Evolutionary conservation across 306 rosid genomes (phyloP), one percentile per base, ranked within the genome.

Genomic region (Trifolium subterraneum): DNA sequence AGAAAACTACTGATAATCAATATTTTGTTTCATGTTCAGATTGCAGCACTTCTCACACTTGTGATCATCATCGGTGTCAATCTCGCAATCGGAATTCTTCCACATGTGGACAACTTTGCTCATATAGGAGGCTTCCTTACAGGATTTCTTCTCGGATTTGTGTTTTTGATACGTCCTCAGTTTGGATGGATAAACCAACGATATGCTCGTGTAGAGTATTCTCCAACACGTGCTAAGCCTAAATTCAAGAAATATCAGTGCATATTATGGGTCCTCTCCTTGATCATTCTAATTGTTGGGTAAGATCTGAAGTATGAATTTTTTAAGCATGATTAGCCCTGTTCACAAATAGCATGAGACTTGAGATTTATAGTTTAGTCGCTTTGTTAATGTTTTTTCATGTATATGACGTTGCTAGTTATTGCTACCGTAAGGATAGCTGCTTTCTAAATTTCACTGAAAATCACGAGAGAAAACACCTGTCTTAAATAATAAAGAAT

Each of bases 21-120:
- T 15, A 36, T 47, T 78, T 67, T 68, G 18, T 62, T 58, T 44
- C 61, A 25, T 79, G 45, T 84, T 82, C 87, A 94, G 98, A 64
- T 91, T 3, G 85, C 86, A 73, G 98, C 96, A 70, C 81, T 94
- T 67, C 15, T 87, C 71, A 88, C 93, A 29, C 96, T 94, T 29
- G 79, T 94, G 79, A 47, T 91, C 79, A 88, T 94, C 85, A 81
- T 94, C 64, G 95, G 62, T 18, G 33, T 91, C 82, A 94, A 94
- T 78, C 88, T 94, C 81, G 98, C 89, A 4, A 93, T 94, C 70
- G 98, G 98, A 68, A 89, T 91, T 73, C 97, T 93, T 59, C 98
- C 98, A 73, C 97, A 90, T 8, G 90, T 94, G 78, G 98, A 94
- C 84, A 94, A 94, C 78, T 94, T 94, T 75, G 98, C 98, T 63